Evolutionary conservation across 2,329 filamentous ascomycete species (phyloP).

Genomic region (Neoarthrinium moseri): DNA sequence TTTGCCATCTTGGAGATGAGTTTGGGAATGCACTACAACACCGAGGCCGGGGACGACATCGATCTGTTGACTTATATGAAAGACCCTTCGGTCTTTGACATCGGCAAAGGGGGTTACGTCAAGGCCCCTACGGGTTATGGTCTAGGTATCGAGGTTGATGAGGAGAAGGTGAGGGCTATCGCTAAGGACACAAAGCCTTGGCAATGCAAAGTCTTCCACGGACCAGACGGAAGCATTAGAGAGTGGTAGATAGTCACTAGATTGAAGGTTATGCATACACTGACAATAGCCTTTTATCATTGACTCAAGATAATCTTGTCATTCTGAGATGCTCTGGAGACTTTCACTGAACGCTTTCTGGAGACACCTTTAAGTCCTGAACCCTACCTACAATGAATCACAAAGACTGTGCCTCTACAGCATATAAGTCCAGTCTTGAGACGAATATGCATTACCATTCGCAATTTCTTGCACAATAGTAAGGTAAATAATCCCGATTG

Average conservation of each 20-base stretch:
- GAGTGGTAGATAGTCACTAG: slow-evolving; percentile 33
- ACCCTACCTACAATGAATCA: too few relatives aligned
- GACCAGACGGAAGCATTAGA: not conserved
- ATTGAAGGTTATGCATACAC: too few relatives aligned
- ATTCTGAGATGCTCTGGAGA: too few relatives aligned
- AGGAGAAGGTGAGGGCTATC: slow-evolving; percentile 60
- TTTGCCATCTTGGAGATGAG: slow-evolving; percentile 75
- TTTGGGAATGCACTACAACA: slow-evolving; percentile 74
- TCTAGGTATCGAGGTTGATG: slow-evolving; percentile 66
- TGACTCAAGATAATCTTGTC: too few relatives aligned
- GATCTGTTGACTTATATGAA: slow-evolving; percentile 65
- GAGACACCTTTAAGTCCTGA: too few relatives aligned
- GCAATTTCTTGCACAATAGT: too few relatives aligned
- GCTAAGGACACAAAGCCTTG: slow-evolving; percentile 58
- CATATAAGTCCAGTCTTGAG: too few relatives aligned
- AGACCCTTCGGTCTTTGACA: slow-evolving; percentile 60
- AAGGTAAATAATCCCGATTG: too few relatives aligned
- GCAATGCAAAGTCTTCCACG: not conserved
- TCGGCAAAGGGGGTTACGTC: slow-evolving; percentile 59
- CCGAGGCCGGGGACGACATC: slow-evolving; percentile 40
- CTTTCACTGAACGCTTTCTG: too few relatives aligned
- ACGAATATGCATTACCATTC: too few relatives aligned
- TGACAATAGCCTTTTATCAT: too few relatives aligned
- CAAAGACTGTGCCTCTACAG: too few relatives aligned
- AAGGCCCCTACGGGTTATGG: slow-evolving; percentile 55